Percentiles rank a stretch among this genome's conserved stretches.
Conservation (phyloP, 2,329 filamentous ascomycete species). For the Didymella pinodella region DNA sequence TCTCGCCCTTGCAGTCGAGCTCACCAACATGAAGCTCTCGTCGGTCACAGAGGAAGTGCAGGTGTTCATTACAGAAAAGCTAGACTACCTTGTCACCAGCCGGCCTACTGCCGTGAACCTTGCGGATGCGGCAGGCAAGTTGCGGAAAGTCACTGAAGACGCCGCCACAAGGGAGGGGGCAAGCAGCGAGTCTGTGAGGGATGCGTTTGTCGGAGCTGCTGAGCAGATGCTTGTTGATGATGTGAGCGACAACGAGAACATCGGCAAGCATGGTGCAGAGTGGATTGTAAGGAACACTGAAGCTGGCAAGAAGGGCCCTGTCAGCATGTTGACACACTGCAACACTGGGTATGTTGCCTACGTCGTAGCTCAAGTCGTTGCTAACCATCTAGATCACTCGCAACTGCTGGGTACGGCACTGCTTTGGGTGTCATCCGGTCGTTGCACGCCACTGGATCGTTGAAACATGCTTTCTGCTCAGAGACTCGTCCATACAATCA, state of each 20-base stretch:
- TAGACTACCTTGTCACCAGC: constrained; percentile 88
- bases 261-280: constrained; percentile 81
- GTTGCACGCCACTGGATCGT: constrained; percentile 69
- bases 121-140: constrained; percentile 83
- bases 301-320: constrained; percentile 60
- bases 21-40: constrained; percentile 66
- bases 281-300: constrained; percentile 75
- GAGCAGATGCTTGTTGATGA: constrained; percentile 89
- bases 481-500: constrained; percentile 99
- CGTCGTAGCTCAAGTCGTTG: not conserved
- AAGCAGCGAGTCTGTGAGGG: constrained; percentile 64
- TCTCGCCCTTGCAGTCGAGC: constrained; percentile 84
- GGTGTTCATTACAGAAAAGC: constrained; percentile 74
- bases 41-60: constrained; percentile 67
- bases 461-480: constrained; percentile 91
- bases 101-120: constrained; percentile 95
- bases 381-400: constrained; percentile 71
- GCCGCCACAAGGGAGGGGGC: constrained; percentile 56
- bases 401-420: constrained; percentile 97
- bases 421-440: constrained; percentile 93
- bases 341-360: constrained; percentile 77
- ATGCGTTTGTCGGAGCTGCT: constrained; percentile 78
- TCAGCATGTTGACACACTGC: constrained; percentile 95
- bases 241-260: constrained; percentile 83
- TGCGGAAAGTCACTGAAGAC: constrained; percentile 70